A percentile compares a stretch with the other conserved stretches of the same genome.
These are phyloP conservation scores for Candida incommunis DNA, from an alignment of 805 yeast species.

Conservation along the genomic window DNA sequence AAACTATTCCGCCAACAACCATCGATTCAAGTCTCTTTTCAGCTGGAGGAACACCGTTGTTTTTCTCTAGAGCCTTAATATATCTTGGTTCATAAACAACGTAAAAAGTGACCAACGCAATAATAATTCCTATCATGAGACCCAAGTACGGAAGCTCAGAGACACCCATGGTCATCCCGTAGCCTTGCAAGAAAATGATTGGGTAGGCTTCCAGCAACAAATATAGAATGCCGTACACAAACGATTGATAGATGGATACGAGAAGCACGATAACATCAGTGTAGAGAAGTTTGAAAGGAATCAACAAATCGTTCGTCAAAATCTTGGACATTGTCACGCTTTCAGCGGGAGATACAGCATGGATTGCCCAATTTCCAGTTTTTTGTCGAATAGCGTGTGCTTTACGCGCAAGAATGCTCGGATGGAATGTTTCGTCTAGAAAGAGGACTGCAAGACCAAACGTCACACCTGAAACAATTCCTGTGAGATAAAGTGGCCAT, in stretches of 20 bases:
- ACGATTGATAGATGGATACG: conserved; percentile 57
- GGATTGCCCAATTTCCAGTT: conserved; percentile 38
- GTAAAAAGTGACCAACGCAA: conserved; percentile 42
- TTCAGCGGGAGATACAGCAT: conserved; percentile 28
- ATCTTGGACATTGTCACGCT: conserved; percentile 44
- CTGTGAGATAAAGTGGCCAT: conserved; percentile 37
- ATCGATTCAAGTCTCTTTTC: conserved; percentile 70
- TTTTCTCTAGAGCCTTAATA: conserved; percentile 30
- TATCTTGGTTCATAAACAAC: conserved; percentile 40
- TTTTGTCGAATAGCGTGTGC: conserved; percentile 30
- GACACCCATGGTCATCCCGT: conserved; percentile 44
- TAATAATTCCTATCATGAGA: conserved; percentile 50
- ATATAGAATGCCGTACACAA: conserved; percentile 69
- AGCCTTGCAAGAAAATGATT: conserved; percentile 47
- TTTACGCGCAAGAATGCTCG: conserved; percentile 26
- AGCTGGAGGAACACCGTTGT: conserved; percentile 51
- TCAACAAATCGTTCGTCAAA: conserved; percentile 43
- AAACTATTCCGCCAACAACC: conserved; percentile 54
- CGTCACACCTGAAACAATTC: conserved; percentile 24
- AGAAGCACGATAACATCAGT: conserved; percentile 62
- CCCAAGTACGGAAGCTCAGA: conserved; percentile 72
- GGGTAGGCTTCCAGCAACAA: conserved; percentile 66
- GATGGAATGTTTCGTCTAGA: conserved; percentile 21
- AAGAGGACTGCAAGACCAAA: conserved; percentile 23
- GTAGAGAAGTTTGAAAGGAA: conserved; percentile 56